Base-by-base conservation (phyloP, 768 basidiomycete species). In the Gloeostereum incarnatum region DNA sequence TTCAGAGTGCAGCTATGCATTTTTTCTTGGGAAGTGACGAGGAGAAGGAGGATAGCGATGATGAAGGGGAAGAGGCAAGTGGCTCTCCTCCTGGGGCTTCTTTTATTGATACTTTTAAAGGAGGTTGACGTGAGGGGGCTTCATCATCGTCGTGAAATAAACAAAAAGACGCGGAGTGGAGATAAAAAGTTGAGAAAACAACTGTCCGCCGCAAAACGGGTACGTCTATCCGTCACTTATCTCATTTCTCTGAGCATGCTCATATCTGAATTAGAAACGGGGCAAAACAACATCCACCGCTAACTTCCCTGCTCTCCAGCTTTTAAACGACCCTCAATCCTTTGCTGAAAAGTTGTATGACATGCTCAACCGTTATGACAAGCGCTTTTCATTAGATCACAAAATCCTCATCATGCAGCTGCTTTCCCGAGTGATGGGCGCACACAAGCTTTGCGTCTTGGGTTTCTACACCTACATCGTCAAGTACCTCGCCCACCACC, bases 391-490 rank as follows among this genome's bases (percentile, higher is more conserved):
- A 22, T 74, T 98, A 41, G 93, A 97, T 49, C 96, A 98, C 69
- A 97, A 96, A 62, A 84, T 99, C 40, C 71, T 98, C 45, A 69
- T 97, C 55, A 94, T 98, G 90, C 91, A 96, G 54, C 81, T 99
- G 35, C 75, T 98, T 31, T 86, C 91, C 3, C 81, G 96, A 33
- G 84, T 97, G 24, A 92, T 91, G 78, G 89, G 89, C 20, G 65
- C 74, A 2, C 93, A 98, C 65, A 93, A 91, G 58, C 78, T 94
- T 40, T 91, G 83, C 55, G 80, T 98, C 26, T 81, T 98, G 30
- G 76, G 82, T 2, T 96, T 97, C 61, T 99, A 99, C 66, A 88
- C 88, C 9, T 98, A 97, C 65, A 77, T 96, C 57, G 67, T 93
- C 63, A 92, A 87, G 55, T 99, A 96, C 59, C 77, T 99, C 49